Evolutionary conservation across 441 rosid genomes (phyloP).

Genomic region (Brassica hybrid): DNA sequence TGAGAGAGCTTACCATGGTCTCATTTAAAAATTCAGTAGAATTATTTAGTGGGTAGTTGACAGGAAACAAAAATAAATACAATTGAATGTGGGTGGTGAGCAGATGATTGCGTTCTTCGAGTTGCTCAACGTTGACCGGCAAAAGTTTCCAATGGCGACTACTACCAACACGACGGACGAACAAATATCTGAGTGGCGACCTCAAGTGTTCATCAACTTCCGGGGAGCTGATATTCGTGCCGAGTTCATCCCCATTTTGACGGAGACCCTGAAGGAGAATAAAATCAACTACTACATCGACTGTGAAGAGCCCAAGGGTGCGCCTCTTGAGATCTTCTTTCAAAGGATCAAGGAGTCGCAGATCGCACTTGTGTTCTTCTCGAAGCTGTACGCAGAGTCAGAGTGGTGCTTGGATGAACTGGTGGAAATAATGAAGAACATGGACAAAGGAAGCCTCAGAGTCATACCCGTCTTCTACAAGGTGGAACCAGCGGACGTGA

Average conservation of each 20-base stretch:
- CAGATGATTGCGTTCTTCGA: too few species aligned
- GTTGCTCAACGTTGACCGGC: too few species aligned
- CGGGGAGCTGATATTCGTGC: conserved; percentile 35
- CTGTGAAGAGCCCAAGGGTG: not conserved
- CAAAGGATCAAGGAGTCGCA: not conserved
- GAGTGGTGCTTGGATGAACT: conserved; percentile 23
- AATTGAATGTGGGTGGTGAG: too few species aligned
- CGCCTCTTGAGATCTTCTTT: not conserved
- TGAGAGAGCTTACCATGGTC: too few species aligned
- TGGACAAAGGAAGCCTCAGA: not conserved
- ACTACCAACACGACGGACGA: too few species aligned
- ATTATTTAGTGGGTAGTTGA: too few species aligned
- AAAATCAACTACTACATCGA: conserved; percentile 10
- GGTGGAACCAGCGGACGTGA: not conserved
- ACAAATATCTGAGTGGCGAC: not conserved
- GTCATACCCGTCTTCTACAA: not conserved
- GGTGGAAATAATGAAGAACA: not conserved
- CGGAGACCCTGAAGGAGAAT: too few species aligned
- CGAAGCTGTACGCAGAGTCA: not conserved
- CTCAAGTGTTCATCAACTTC: not conserved
- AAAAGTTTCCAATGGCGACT: too few species aligned
- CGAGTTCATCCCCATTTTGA: too few species aligned
- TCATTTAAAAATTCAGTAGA: too few species aligned
- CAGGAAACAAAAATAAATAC: too few species aligned
- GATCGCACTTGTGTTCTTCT: conserved; percentile 15